These are phyloP conservation scores for Petunia hybrid DNA, from an alignment of 305 asterid genomes.

Conservation along the genomic window DNA sequence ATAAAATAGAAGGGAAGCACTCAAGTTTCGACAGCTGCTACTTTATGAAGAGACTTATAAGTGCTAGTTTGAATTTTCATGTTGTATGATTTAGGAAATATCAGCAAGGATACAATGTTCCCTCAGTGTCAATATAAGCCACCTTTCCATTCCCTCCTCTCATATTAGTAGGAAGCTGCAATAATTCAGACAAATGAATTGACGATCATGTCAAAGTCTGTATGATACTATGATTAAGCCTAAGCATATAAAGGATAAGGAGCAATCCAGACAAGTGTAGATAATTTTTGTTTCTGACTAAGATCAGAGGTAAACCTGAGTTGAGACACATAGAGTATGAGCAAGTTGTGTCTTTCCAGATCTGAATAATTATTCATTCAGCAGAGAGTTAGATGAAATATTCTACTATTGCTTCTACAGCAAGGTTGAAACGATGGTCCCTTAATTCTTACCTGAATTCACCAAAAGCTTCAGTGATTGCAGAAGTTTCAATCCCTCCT, in stretches of 20 bases:
- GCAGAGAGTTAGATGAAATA: conserved; percentile 31
- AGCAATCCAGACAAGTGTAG: background rate
- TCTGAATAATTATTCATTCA: conserved; percentile 54
- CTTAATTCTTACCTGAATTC: conserved; percentile 73
- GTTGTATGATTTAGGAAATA: conserved; percentile 26
- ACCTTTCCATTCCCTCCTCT: conserved; percentile 97
- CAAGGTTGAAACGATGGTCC: conserved; percentile 4
- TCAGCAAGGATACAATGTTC: conserved; percentile 85
- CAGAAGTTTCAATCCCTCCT: conserved; percentile 90
- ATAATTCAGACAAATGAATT: conserved; percentile 26
- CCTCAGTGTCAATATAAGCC: conserved; percentile 95
- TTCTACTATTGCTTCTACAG: conserved; percentile 26
- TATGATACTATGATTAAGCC: conserved; percentile 15
- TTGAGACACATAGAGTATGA: conserved; percentile 93
- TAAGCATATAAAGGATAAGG: background rate
- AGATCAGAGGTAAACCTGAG: conserved; percentile 66
- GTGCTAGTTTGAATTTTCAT: conserved; percentile 8
- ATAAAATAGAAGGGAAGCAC: conserved; percentile 13
- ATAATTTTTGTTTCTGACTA: conserved; percentile 8
- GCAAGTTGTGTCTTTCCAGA: conserved; percentile 99
- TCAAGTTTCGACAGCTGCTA: background rate
- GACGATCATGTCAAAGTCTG: background rate
- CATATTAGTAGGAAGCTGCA: conserved; percentile 90
- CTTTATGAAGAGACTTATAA: conserved; percentile 10
- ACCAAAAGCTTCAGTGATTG: conserved; percentile 96